Base-by-base conservation (phyloP, 257 asterid species). In the Gardenia jasminoides region DNA sequence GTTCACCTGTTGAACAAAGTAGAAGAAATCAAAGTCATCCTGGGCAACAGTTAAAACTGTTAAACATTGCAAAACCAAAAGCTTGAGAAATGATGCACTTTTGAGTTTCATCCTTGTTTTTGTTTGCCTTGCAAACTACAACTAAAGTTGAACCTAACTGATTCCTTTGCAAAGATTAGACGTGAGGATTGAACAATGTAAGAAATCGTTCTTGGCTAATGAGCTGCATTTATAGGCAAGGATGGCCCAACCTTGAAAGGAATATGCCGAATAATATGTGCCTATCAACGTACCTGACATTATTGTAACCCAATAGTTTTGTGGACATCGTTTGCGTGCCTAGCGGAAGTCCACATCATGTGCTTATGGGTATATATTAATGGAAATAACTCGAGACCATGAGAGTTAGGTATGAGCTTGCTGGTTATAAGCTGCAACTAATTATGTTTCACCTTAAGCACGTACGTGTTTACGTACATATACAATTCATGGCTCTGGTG, bases 1-100 rank as follows among this genome's bases (percentile, higher is more conserved):
- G 0, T 33, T 7, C 44, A 83, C 89, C 87, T 83, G 87, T 78
- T 86, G 89, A 79, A 86, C 89, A 31, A 83, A 81, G 80, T 83
- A 86, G 84, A 81, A 86, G 83, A 86, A 86, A 81, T 86, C 87
- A 72, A 86, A 86, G 26, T 86, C 79, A 19, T 76, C 30, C 28
- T 54, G 48, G 50, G 84, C 79, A 70, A 71, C 66, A 74, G 81
- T 81, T 8, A 74, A 44, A 67, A 78, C 77, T 52, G 81, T 39
- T 36, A 86, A 46, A 65, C 81, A 74, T 39, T 78, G 79, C 44
- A 81, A 41, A 67, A 50, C 52, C 26, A 83, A 7, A 47, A 86
- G 52, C 76, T 67, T 75, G 68, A 82, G 47, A 78, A 82, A 74
- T 11, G 78, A 54, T 59, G 67, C n/a, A 59, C 73, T 61, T 70